phyloP scores from a whole-genome alignment of 441 rosid genomes.

The Breynia disticha region DNA sequence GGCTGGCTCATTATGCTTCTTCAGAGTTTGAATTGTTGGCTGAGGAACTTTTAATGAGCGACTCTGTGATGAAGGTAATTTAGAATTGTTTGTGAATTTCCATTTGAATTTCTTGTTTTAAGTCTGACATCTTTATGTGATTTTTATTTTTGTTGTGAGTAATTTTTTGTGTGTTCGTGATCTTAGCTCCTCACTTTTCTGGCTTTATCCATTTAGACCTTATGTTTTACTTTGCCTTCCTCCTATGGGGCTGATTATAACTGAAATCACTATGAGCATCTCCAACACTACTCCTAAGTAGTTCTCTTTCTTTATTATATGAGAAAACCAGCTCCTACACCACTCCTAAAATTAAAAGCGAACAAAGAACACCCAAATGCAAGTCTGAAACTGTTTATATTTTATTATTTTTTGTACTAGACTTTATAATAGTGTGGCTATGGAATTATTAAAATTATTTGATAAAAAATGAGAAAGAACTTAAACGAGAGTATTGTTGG shows the following conservation, averaged over 20 bases:
- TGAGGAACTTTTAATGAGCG: constrained; percentile 98
- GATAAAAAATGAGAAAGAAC: no score
- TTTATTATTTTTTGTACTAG: no score
- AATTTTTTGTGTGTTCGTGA: not conserved
- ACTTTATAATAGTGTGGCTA: no score
- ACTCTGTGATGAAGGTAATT: constrained; percentile 76
- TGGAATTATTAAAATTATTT: no score
- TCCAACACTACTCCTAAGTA: no score
- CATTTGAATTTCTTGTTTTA: not conserved
- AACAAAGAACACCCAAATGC: no score
- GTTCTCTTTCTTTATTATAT: no score
- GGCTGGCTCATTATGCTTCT: constrained; percentile 75
- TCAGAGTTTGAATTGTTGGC: constrained; percentile 96
- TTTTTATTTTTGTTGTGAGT: not conserved
- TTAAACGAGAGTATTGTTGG: no score
- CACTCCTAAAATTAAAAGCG: no score
- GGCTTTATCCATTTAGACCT: not conserved
- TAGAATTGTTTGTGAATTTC: constrained; percentile 1
- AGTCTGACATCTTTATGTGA: not conserved
- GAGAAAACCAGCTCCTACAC: no score
- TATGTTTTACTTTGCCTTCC: not conserved
- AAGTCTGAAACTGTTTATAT: no score
- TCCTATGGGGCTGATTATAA: not conserved
- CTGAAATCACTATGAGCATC: no score
- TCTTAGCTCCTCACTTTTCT: not conserved